Evolutionary conservation across 176 grass and related monocot species (phyloP).

Genomic region (Musa troglodytarum): DNA sequence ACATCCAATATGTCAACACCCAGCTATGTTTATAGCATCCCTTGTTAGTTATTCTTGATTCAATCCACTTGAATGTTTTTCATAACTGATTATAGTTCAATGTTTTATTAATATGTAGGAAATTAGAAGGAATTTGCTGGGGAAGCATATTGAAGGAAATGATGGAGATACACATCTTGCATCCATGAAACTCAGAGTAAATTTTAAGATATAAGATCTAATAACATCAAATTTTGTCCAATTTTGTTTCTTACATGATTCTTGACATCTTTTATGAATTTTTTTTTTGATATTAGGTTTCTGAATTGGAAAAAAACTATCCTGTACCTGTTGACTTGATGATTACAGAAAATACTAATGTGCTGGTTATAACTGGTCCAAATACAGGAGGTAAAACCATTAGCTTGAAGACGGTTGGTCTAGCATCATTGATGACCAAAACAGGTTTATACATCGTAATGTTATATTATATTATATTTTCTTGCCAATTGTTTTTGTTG

Average conservation of each 20-base stretch:
- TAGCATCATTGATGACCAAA: constrained; percentile 79
- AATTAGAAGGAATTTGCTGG: constrained; percentile 54
- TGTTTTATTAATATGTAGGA: constrained; percentile 34
- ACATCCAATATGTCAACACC: not conserved
- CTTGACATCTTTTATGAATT: constrained; percentile 10
- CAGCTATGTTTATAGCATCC: not conserved
- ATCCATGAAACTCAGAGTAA: constrained; percentile 53
- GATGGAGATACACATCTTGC: constrained; percentile 31
- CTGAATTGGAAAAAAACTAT: constrained; percentile 38
- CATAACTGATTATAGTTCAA: not conserved
- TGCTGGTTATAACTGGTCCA: constrained; percentile 75
- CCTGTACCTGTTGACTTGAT: constrained; percentile 69
- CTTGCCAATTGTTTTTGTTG: no score
- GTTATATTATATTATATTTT: no score
- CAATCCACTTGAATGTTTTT: not conserved
- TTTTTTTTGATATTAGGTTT: constrained; percentile 35
- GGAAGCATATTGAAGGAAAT: constrained; percentile 36
- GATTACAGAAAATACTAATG: constrained; percentile 55
- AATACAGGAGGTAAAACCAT: constrained; percentile 84
- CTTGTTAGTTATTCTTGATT: not conserved
- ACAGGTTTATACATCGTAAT: constrained; percentile 31
- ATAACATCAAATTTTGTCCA: constrained; percentile 3
- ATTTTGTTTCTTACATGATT: constrained; percentile 24
- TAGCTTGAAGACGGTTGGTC: constrained; percentile 69
- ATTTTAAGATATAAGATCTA: constrained; percentile 13